Percentiles rank a stretch among this genome's conserved stretches.
These are phyloP conservation scores for Gloeopeniophorella convolvens DNA, from an alignment of 768 basidiomycete species.

Conservation along the genomic window DNA sequence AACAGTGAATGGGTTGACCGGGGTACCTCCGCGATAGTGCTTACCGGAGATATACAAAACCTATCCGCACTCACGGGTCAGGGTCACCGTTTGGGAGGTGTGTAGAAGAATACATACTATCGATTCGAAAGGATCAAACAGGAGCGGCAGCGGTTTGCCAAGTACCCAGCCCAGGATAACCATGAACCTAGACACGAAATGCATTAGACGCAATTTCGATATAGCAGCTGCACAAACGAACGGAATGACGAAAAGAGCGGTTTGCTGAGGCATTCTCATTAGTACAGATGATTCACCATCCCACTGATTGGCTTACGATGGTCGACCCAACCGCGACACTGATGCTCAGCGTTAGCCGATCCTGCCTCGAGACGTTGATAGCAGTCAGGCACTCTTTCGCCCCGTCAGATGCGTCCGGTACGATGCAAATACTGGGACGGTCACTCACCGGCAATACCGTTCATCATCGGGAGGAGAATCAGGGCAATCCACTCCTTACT, in stretches of 20 bases:
- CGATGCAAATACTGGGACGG: not conserved
- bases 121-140: conserved; percentile 88
- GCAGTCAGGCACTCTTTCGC: conserved; percentile 77
- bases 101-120: conserved; percentile 27
- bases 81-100: not conserved
- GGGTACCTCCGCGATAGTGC: not conserved
- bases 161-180: conserved; percentile 77
- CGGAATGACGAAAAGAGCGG: conserved; percentile 63
- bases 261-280: conserved; percentile 45
- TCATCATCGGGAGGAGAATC: conserved; percentile 82
- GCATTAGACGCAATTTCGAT: not conserved
- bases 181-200: conserved; percentile 44
- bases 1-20: not conserved
- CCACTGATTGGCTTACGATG: conserved; percentile 41
- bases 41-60: conserved; percentile 43
- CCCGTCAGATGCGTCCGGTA: conserved; percentile 11
- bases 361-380: conserved; percentile 81
- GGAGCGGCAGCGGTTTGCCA: conserved; percentile 67
- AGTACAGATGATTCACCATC: not conserved
- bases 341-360: conserved; percentile 75
- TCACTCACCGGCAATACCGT: conserved; percentile 61
- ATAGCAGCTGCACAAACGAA: conserved; percentile 25
- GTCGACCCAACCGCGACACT: conserved; percentile 80
- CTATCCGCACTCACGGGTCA: conserved; percentile 5
- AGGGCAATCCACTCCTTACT: conserved; percentile 87